Evolutionary conservation across 108 stramenopile genomes (phyloP), one percentile per base, ranked within the genome.

Genomic region (Thalassiosira profunda): DNA sequence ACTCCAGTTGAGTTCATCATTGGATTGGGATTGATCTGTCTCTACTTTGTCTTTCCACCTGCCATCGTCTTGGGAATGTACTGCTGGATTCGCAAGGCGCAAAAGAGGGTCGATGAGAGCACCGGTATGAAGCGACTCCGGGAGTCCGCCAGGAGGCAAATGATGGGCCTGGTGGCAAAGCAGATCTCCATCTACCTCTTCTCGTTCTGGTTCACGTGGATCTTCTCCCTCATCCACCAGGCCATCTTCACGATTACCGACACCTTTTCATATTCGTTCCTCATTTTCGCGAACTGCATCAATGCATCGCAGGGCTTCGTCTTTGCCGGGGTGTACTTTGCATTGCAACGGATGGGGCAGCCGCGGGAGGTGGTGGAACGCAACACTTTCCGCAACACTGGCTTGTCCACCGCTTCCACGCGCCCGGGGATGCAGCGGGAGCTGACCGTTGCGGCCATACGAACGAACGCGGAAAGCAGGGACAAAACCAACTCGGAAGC

Each of bases 321-420:
- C 5, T 47, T 47, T 30, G 45, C 45, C n/a, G 10, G 46, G 21
- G 61, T 63, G 5, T 63, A 63, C 24, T 63, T 63, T 33, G 9
- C 10, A 33, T 15, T 63, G n/a, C 43, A 63, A 20, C 15, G 25
- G 7, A 45, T 46, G 61, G 29, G 18, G 8, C n/a, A 47, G 3
- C 15, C 26, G n/a, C n/a, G n/a, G n/a, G n/a, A n/a, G n/a, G n/a
- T n/a, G n/a, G n/a, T n/a, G n/a, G n/a, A n/a, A n/a, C n/a, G n/a
- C n/a, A n/a, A n/a, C n/a, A n/a, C n/a, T n/a, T n/a, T n/a, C n/a
- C n/a, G n/a, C n/a, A n/a, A n/a, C n/a, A n/a, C n/a, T n/a, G n/a
- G n/a, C n/a, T n/a, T n/a, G n/a, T n/a, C n/a, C n/a, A n/a, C n/a
- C n/a, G n/a, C n/a, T n/a, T n/a, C n/a, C n/a, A n/a, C n/a, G n/a